Evolutionary conservation across 441 rosid genomes (phyloP).

Genomic region (Adansonia grandidieri): DNA sequence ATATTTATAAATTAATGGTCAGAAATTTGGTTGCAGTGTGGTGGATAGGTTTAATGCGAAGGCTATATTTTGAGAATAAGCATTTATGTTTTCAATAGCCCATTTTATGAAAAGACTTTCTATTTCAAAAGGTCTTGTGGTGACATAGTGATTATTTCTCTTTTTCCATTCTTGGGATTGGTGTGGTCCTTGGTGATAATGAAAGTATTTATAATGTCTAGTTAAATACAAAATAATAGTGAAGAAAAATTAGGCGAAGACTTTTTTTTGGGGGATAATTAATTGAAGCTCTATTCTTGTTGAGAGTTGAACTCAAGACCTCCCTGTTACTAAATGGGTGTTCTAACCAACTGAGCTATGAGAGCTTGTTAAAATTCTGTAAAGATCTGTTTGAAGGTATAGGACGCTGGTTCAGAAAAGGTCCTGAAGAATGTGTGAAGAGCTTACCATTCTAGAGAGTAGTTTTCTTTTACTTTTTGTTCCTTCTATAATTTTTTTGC

Average conservation of each 20-base stretch:
- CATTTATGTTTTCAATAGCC: neutral
- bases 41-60: neutral
- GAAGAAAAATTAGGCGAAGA: neutral
- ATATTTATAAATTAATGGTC: neutral
- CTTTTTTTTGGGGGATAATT: no score
- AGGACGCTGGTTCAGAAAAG: neutral
- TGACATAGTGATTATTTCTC: neutral
- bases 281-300: no score
- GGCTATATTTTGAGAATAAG: neutral
- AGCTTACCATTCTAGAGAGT: neutral
- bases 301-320: no score
- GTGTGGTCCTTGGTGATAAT: neutral
- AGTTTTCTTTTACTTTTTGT: neutral
- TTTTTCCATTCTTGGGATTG: neutral
- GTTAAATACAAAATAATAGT: neutral
- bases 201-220: neutral
- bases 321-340: no score
- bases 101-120: neutral
- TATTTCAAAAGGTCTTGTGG: neutral
- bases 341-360: no score
- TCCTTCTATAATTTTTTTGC: neutral
- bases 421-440: neutral
- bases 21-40: neutral
- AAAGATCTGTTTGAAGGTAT: neutral
- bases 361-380: no score